A percentile compares a stretch with the other conserved stretches of the same genome.
These are phyloP conservation scores for Hagleromyces aurorensis DNA, from an alignment of 805 yeast species.

Conservation along the genomic window DNA sequence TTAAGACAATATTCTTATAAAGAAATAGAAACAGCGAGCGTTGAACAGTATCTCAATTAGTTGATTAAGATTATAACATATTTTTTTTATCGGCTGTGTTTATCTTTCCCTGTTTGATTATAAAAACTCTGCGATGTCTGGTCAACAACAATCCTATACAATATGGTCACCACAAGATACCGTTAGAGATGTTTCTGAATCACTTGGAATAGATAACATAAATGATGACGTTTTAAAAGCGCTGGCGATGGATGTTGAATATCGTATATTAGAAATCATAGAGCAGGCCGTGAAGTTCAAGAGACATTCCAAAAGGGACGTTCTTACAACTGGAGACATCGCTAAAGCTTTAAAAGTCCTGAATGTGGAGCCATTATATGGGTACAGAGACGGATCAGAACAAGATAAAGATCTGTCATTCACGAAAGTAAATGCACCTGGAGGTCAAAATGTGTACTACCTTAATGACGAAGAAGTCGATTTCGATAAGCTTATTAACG, in stretches of 20 bases:
- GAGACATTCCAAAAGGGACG: constrained; percentile 84
- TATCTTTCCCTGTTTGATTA: too few species aligned
- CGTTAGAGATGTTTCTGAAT: constrained; percentile 91
- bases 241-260: constrained; percentile 98
- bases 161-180: constrained; percentile 98
- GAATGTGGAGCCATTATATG: constrained; percentile 91
- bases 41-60: too few species aligned
- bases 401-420: constrained; percentile 57
- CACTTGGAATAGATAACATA: constrained; percentile 66
- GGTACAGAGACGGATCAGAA: constrained; percentile 49
- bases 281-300: constrained; percentile 95
- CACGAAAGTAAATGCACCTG: constrained; percentile 80
- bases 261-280: constrained; percentile 86
- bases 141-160: constrained; percentile 55
- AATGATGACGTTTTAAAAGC: constrained; percentile 92
- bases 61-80: too few species aligned
- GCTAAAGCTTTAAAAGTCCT: constrained; percentile 73
- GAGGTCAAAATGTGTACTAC: constrained; percentile 90
- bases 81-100: too few species aligned
- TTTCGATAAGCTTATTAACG: constrained; percentile 86
- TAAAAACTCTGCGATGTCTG: too few species aligned
- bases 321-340: constrained; percentile 73
- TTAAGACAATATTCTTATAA: neutral
- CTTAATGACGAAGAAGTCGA: constrained; percentile 90
- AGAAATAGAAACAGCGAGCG: neutral